Evolutionary conservation across 208 protist genomes (phyloP), one percentile per base, ranked within the genome.

Genomic region (Porcisia deanei): DNA sequence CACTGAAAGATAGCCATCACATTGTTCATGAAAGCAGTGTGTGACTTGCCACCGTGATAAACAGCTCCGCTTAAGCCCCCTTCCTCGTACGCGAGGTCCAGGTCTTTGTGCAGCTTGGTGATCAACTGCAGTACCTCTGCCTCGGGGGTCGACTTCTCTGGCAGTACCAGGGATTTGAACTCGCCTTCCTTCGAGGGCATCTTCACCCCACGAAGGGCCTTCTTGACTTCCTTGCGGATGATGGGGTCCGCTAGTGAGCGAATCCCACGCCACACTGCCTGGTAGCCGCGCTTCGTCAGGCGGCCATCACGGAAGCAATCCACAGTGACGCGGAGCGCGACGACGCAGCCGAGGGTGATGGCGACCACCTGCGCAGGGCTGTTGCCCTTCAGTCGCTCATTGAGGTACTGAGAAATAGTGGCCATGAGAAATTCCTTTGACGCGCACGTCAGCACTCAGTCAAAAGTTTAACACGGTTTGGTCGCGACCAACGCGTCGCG

Each of bases 11-110:
- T 86, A 41, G 90, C 79, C 87, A 97, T 94, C 58, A 95, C 95
- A n/a, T 90, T 75, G 68, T 98, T 96, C 12, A 98, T 90, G 68
- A 98, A 88, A 37, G 91, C 77, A 12, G 91, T 97, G 80, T 97
- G 87, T 9, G 77, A 69, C 14, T 47, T 49, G 0, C 93, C 94
- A n/a, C 97, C 97, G 77, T 97, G 91, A 85, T 99, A 99, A 2
- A 99, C 91, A 2, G 94, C 81, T 20, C 98, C 98, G 81, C 93
- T 97, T 55, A 97, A 88, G n/a, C 87, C 85, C 69, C 90, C 91
- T 5, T 86, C 73, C 34, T 87, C 84, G 78, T 95, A 97, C 45
- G 73, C 72, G 57, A 91, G 45, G 75, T 97, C 93, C 9, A 97
- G 83, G 60, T 93, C 81, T 8, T 71, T 30, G 84, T 97, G 93